Conservation (phyloP, 2,329 filamentous ascomycete species). For the Fusarium citri region DNA sequence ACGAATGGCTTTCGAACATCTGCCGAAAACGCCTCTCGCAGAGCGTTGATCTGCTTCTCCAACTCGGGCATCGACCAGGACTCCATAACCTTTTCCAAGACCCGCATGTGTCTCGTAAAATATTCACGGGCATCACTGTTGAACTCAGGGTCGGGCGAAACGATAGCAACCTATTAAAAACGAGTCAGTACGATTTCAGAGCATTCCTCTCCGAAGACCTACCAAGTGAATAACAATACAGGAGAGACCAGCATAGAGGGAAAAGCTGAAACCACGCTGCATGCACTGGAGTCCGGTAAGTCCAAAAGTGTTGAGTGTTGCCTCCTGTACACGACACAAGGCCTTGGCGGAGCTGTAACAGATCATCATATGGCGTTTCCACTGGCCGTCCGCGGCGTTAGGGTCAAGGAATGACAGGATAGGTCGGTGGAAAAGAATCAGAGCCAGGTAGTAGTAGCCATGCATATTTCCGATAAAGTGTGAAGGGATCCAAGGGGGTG, state of each 20-base stretch:
- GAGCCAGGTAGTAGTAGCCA: constrained; percentile 85
- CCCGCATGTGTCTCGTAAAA: constrained; percentile 93
- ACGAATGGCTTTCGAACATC: constrained; percentile 88
- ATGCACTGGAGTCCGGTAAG: constrained; percentile 87
- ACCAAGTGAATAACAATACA: constrained; percentile 95
- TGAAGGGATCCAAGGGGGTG: constrained; percentile 84
- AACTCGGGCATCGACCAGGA: constrained; percentile 92
- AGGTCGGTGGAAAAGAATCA: constrained; percentile 89
- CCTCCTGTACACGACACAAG: constrained; percentile 88
- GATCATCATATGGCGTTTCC: constrained; percentile 88
- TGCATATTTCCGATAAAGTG: constrained; percentile 92
- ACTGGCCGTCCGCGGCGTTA: constrained; percentile 75
- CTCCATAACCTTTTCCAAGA: constrained; percentile 85
- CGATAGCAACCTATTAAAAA: constrained; percentile 79
- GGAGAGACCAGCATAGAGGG: constrained; percentile 90
- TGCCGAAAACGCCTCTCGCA: constrained; percentile 91
- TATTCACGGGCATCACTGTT: constrained; percentile 87
- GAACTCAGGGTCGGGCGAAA: constrained; percentile 90
- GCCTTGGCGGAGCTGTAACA: constrained; percentile 88
- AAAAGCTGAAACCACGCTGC: constrained; percentile 94
- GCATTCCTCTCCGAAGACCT: constrained; percentile 51
- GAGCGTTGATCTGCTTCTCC: constrained; percentile 87
- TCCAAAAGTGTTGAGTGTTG: constrained; percentile 79
- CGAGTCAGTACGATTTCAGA: constrained; percentile 8
- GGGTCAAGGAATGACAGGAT: constrained; percentile 84